Base-by-base conservation (phyloP, 306 rosid species). In the Begonia peltatifolia region DNA sequence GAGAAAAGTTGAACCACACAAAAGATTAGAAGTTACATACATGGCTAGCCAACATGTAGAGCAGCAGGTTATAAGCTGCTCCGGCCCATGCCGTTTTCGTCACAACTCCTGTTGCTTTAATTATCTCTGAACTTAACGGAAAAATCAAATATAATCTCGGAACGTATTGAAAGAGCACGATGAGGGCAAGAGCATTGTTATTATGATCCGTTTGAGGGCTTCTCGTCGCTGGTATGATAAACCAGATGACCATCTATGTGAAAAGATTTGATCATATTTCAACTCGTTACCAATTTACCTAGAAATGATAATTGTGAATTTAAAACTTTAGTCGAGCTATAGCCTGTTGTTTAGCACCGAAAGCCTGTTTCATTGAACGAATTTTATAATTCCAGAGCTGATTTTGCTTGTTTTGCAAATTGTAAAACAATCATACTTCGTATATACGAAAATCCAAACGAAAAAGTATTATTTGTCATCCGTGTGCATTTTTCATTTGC, bases 11-110 rank as follows among this genome's bases (percentile, higher is more conserved):
- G 23, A 20, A 1, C 23, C 23, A 20, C 23, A 20, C 23, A 41
- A 38, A 69, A 55, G 47, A 59, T 54, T 10, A 16, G 2, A 67
- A 72, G 56, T 42, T 62, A 65, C 88, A 63, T 68, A 90, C 99
- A 70, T 90, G 99, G 76, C 99, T 90, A 71, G 99, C 99, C 82
- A 90, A 59, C 95, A 90, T 90, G 67, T 78, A 90, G 46, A 90
- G 67, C 58, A 90, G 72, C 51, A 90, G 83, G 75, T 90, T 90
- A 70, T 90, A 90, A 13, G 99, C 99, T 54, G 99, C 99, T 46
- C 99, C 99, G 25, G 95, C 99, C 94, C 95, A 90, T 47, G 99
- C 99, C 63, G 96, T 90, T 72, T 86, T 90, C n/a, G 96, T 90
- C 51, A 90, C 96, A 67, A 86, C 77, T 71, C 99, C 99, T 38